These are phyloP conservation scores for Magnusiomyces starmeri DNA, from an alignment of 1,139 yeast species.

Conservation along the genomic window DNA sequence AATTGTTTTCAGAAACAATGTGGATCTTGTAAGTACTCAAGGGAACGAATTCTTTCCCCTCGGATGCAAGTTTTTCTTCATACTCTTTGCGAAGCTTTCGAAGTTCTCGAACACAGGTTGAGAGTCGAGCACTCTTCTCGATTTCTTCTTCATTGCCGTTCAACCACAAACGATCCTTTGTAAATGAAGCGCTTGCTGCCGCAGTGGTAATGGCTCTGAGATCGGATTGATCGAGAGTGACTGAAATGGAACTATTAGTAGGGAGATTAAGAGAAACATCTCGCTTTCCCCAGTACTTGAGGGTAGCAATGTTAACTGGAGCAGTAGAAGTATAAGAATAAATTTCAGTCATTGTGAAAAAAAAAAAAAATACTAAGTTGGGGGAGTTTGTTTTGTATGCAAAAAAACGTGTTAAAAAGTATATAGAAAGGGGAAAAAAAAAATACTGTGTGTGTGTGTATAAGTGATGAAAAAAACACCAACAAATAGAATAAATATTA, in stretches of 20 bases:
- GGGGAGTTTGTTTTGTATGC: neutral
- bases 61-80: slow-evolving; percentile 18
- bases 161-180: slow-evolving; percentile 67
- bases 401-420: neutral
- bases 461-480: too few species aligned
- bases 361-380: neutral
- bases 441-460: too few species aligned
- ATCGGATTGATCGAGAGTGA: slow-evolving; percentile 84
- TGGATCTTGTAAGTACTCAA: slow-evolving; percentile 62
- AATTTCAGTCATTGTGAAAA: slow-evolving; percentile 23
- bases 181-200: slow-evolving; percentile 52
- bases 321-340: slow-evolving; percentile 83
- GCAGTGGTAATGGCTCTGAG: slow-evolving; percentile 88
- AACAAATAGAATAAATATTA: too few species aligned
- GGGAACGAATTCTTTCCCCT: slow-evolving; percentile 44
- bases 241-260: slow-evolving; percentile 91
- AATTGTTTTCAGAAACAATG: slow-evolving; percentile 89
- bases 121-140: slow-evolving; percentile 56
- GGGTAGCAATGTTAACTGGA: slow-evolving; percentile 94
- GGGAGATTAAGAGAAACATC: slow-evolving; percentile 83
- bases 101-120: slow-evolving; percentile 72
- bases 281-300: slow-evolving; percentile 98
- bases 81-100: slow-evolving; percentile 41
- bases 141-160: slow-evolving; percentile 68
- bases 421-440: neutral